A percentile compares a stretch with the other conserved stretches of the same genome.
These are phyloP conservation scores for Silene coronaria DNA, from an alignment of 179 eudicot species.

Conservation along the genomic window DNA sequence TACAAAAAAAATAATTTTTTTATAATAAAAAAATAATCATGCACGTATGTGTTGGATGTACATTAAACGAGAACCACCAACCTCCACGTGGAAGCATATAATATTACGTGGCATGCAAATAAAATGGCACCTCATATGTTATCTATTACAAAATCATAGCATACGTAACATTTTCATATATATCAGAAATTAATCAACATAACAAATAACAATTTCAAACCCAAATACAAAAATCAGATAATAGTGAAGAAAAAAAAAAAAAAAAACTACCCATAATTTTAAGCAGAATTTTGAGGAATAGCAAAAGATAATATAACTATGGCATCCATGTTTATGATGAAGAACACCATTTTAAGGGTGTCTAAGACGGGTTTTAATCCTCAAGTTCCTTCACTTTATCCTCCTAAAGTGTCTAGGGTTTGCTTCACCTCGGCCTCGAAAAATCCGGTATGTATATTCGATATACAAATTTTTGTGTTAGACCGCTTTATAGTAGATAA, in stretches of 20 bases:
- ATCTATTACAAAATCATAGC: not conserved
- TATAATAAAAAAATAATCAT: not conserved
- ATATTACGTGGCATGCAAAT: slow-evolving; percentile 27
- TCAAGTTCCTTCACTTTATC: slow-evolving; percentile 14
- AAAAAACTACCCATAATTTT: not conserved
- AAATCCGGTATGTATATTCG: slow-evolving; percentile 24
- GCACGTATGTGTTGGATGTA: not conserved
- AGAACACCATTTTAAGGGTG: slow-evolving; percentile 29
- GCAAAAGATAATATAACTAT: slow-evolving; percentile 19
- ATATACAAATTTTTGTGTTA: not conserved
- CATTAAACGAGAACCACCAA: not conserved
- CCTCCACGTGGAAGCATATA: slow-evolving; percentile 15
- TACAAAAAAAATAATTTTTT: no score
- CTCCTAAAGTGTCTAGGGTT: slow-evolving; percentile 38
- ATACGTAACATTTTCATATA: not conserved
- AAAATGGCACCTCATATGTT: slow-evolving; percentile 18
- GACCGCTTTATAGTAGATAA: no score
- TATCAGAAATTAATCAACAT: not conserved
- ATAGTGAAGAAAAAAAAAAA: no score
- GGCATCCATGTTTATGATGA: slow-evolving; percentile 35
- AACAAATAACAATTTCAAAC: not conserved
- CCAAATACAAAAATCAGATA: not conserved
- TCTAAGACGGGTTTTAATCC: slow-evolving; percentile 28
- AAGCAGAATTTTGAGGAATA: not conserved
- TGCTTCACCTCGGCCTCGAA: slow-evolving; percentile 51